Evolutionary conservation across 2,329 filamentous ascomycete genomes (phyloP).

Genomic region (Eutypa lata): DNA sequence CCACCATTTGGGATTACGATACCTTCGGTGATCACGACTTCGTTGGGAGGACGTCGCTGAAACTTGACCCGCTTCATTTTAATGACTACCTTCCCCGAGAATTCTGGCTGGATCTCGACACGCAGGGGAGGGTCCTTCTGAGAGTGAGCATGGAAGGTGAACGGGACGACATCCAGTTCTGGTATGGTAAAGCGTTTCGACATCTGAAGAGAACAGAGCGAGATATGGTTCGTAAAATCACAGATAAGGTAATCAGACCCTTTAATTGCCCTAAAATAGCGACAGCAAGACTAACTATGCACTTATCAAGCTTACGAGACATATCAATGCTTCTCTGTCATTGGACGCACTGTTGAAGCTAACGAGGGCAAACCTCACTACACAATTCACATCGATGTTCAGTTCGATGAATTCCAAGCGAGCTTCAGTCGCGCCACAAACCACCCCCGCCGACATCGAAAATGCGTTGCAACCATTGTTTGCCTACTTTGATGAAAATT

Average conservation of each 20-base stretch:
- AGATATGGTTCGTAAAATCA: conserved; percentile 97
- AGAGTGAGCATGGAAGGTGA: conserved; percentile 98
- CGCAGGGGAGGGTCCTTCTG: conserved; percentile 83
- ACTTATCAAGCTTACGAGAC: conserved; percentile 69
- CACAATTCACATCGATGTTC: conserved; percentile 38
- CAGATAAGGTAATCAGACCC: conserved; percentile 72
- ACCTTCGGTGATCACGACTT: conserved; percentile 97
- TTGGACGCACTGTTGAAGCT: conserved; percentile 73
- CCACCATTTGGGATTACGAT: conserved; percentile 98
- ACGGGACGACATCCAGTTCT: conserved; percentile 96
- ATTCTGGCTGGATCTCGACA: conserved; percentile 97
- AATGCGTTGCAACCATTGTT: conserved; percentile 82
- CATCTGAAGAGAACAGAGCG: conserved; percentile 92
- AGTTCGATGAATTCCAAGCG: conserved; percentile 38
- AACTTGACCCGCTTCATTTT: conserved; percentile 97
- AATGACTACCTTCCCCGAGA: conserved; percentile 92
- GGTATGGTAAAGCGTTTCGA: conserved; percentile 95
- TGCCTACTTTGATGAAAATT: conserved; percentile 96
- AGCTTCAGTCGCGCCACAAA: conserved; percentile 50
- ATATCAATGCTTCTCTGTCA: conserved; percentile 88
- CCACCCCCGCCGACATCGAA: conserved; percentile 72
- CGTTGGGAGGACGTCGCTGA: conserved; percentile 92
- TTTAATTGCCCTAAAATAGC: not conserved
- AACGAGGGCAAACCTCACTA: conserved; percentile 65
- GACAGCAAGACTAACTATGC: conserved; percentile 9